A percentile compares a stretch with the other conserved stretches of the same genome.
Conservation (phyloP, 2,329 filamentous ascomycete genomes). For the Apiospora aurea region DNA sequence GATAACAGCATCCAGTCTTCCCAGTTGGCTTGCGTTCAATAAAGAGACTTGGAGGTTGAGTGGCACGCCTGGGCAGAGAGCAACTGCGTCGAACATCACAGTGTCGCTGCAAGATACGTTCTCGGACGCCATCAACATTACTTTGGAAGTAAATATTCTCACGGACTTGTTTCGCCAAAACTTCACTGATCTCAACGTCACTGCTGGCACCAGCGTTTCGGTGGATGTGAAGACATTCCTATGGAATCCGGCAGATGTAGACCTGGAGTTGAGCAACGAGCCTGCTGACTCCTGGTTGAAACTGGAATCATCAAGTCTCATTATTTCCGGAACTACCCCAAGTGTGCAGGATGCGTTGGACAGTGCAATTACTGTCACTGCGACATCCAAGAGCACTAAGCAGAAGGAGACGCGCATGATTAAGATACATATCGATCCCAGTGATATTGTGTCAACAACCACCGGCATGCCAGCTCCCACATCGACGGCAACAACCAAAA, state of each 20-base stretch:
- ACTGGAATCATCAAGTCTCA: constrained; percentile 37
- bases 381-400: constrained; percentile 33
- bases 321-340: constrained; percentile 39
- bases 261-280: constrained; percentile 35
- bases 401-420: constrained; percentile 32
- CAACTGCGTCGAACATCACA: constrained; percentile 67
- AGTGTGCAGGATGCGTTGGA: constrained; percentile 26
- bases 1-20: constrained; percentile 59
- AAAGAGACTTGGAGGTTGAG: constrained; percentile 64
- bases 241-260: constrained; percentile 35
- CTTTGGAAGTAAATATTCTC: constrained; percentile 47
- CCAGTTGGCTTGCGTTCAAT: constrained; percentile 75
- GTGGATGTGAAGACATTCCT: constrained; percentile 42
- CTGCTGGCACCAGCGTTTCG: constrained; percentile 38
- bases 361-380: constrained; percentile 35
- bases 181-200: constrained; percentile 39
- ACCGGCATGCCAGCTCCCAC: constrained; percentile 6
- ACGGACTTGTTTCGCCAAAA: constrained; percentile 38
- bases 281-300: constrained; percentile 41
- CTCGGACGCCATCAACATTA: constrained; percentile 64
- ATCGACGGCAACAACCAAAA: not conserved
- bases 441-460: not conserved
- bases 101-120: constrained; percentile 66
- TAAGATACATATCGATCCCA: constrained; percentile 8
- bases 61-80: constrained; percentile 68